A percentile compares a stretch with the other conserved stretches of the same genome.
phyloP scores from a whole-genome alignment of 2,329 filamentous ascomycete genomes.

The Ascochyta viciae-villosae region DNA sequence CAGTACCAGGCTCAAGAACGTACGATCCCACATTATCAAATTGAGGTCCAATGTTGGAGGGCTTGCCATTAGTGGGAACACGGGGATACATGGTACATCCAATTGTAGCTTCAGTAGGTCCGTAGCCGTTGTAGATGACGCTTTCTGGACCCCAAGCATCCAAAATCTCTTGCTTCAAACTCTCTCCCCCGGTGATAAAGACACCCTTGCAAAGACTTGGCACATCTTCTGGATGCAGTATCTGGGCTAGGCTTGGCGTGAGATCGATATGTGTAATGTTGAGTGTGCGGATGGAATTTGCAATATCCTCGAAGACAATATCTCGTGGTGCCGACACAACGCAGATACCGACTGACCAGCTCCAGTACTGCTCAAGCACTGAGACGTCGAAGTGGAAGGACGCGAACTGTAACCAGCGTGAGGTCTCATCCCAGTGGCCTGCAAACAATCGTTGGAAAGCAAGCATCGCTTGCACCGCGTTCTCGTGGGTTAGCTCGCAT shows the following conservation, averaged over 20 bases:
- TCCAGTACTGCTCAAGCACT: constrained; percentile 94
- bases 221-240: constrained; percentile 80
- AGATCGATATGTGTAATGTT: constrained; percentile 89
- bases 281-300: constrained; percentile 73
- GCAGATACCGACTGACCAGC: constrained; percentile 88
- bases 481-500: constrained; percentile 87
- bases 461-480: constrained; percentile 87
- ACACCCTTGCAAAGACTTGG: constrained; percentile 81
- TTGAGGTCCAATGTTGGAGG: constrained; percentile 85
- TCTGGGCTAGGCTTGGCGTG: constrained; percentile 82
- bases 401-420: constrained; percentile 90
- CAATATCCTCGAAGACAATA: constrained; percentile 82
- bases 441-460: constrained; percentile 81
- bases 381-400: constrained; percentile 95
- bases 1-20: constrained; percentile 74
- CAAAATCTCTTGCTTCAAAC: constrained; percentile 86
- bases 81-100: constrained; percentile 89
- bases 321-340: constrained; percentile 84
- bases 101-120: constrained; percentile 91
- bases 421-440: constrained; percentile 74
- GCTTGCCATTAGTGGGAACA: constrained; percentile 77
- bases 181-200: constrained; percentile 92
- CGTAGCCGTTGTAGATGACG: constrained; percentile 90
- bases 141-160: constrained; percentile 80
- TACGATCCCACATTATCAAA: constrained; percentile 89